A percentile compares a stretch with the other conserved stretches of the same genome.
phyloP scores from a whole-genome alignment of 139 green algal genomes.

The Gonium pectorale region DNA sequence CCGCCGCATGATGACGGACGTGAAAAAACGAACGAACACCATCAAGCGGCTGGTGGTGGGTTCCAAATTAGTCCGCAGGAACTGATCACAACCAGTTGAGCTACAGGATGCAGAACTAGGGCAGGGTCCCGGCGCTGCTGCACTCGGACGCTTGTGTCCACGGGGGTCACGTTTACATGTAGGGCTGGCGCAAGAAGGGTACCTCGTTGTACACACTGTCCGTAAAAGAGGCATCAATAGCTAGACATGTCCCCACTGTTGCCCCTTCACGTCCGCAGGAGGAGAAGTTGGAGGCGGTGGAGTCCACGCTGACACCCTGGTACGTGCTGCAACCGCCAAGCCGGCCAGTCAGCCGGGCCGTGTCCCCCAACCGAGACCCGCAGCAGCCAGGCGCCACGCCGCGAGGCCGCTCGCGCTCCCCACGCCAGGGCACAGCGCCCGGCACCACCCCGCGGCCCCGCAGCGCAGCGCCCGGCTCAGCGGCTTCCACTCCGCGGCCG shows the following conservation, averaged over 20 bases:
- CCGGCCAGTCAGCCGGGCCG: neutral
- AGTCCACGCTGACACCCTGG: constrained; percentile 23
- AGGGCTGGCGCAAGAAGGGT: no score
- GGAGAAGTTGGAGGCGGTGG: neutral
- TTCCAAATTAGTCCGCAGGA: no score
- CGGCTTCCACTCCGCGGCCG: no score
- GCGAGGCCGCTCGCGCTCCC: neutral
- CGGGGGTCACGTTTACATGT: no score
- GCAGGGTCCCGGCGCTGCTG: no score
- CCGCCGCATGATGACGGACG: neutral
- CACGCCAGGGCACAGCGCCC: neutral
- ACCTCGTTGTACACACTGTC: no score
- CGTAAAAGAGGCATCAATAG: no score
- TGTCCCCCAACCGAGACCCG: neutral
- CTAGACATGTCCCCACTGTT: no score
- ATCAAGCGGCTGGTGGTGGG: no score
- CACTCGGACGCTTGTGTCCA: no score
- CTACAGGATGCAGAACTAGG: no score
- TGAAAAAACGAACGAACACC: neutral
- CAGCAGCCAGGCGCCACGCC: neutral
- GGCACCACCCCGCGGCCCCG: neutral
- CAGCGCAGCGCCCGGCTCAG: neutral
- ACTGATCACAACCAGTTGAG: no score
- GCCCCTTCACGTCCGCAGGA: neutral
- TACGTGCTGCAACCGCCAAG: constrained; percentile 13